Conservation (phyloP, 192 early-diverging fungal genomes). For the Podila epicladia region DNA sequence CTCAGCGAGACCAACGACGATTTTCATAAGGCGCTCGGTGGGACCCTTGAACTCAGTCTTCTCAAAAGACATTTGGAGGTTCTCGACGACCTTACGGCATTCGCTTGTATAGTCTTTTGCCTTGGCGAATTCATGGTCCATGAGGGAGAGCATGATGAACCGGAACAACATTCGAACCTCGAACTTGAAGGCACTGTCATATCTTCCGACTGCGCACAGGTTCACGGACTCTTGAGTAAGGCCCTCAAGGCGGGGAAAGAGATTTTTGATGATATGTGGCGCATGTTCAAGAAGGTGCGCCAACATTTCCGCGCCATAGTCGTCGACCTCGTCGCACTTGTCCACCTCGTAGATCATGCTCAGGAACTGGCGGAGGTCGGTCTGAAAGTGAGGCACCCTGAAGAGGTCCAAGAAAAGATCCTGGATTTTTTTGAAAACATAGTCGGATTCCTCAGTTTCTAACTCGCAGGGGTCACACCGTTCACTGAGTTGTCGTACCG, state of each 20-base stretch:
- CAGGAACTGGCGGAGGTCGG: constrained; percentile 8
- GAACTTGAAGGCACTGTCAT: constrained; percentile 1
- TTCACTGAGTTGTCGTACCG: constrained; percentile 4
- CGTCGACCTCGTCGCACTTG: neutral
- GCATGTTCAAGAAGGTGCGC: neutral
- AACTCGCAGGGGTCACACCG: constrained; percentile 16
- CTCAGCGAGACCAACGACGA: constrained; percentile 14
- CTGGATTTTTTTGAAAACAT: constrained; percentile 18
- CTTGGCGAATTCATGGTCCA: neutral
- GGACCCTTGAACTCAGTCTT: constrained; percentile 8
- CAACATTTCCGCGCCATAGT: neutral
- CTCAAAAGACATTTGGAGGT: constrained; percentile 3
- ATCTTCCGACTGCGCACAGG: neutral
- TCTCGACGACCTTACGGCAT: neutral
- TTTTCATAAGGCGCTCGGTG: constrained; percentile 14
- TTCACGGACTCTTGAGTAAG: constrained; percentile 21
- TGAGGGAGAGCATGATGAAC: constrained; percentile 26
- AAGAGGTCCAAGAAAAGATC: constrained; percentile 20
- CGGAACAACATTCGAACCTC: constrained; percentile 5
- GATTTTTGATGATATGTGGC: constrained; percentile 7
- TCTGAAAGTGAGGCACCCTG: neutral
- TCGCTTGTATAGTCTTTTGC: constrained; percentile 4
- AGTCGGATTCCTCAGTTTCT: neutral
- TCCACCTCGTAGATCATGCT: neutral
- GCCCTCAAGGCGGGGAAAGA: constrained; percentile 8